phyloP scores from a whole-genome alignment of 768 basidiomycete species.

The Hebeloma cylindrosporum region DNA sequence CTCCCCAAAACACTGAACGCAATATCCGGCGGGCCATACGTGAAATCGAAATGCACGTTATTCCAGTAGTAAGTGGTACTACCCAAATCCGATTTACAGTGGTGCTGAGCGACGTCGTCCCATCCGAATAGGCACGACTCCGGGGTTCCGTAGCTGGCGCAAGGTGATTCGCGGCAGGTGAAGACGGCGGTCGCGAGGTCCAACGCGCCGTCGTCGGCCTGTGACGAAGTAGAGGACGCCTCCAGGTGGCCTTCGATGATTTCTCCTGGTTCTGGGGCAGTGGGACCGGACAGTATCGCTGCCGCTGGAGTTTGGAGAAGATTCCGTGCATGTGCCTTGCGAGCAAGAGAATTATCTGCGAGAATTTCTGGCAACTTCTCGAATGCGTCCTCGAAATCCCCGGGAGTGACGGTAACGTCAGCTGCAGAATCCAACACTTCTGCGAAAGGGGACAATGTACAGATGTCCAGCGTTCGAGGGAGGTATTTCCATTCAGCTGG shows the following conservation, averaged over 20 bases:
- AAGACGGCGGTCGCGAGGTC: conserved; percentile 1
- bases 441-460: not conserved
- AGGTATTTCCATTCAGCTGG: conserved; percentile 27
- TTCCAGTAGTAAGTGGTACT: not conserved
- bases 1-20: conserved; percentile 4
- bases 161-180: not conserved
- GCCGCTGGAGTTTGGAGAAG: not conserved
- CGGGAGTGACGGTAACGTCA: not conserved
- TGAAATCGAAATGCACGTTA: too few species aligned
- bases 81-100: not conserved
- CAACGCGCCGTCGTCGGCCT: not conserved
- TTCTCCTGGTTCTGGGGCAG: not conserved
- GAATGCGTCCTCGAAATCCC: not conserved
- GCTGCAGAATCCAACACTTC: not conserved
- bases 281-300: not conserved
- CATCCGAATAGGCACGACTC: not conserved
- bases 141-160: not conserved
- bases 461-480: not conserved
- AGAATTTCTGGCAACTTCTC: conserved; percentile 2
- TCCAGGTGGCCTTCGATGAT: not conserved
- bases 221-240: not conserved
- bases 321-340: not conserved
- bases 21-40: too few species aligned
- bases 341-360: not conserved
- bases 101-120: conserved; percentile 1